phyloP scores from a whole-genome alignment of 2,329 filamentous ascomycete genomes.

The Cladosporium sp. region DNA sequence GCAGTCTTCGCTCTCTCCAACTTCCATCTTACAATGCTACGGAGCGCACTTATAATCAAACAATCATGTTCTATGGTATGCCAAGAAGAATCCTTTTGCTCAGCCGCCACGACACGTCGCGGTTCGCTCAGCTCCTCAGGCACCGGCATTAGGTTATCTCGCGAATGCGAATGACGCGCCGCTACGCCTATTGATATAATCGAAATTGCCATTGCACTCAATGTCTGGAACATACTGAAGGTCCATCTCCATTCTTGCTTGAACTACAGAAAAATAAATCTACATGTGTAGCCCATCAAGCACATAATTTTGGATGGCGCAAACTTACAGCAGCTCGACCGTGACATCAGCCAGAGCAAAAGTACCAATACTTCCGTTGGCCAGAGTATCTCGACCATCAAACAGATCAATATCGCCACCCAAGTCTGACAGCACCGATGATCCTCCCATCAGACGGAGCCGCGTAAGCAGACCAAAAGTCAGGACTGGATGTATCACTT shows the following conservation, averaged over 20 bases:
- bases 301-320: neutral
- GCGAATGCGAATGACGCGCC: neutral
- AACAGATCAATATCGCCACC: neutral
- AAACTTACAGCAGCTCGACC: neutral
- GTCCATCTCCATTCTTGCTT: neutral
- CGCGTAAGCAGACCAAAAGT: constrained; percentile 15
- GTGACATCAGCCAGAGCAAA: constrained; percentile 1
- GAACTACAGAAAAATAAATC: neutral
- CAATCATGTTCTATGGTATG: neutral
- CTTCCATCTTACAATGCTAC: neutral
- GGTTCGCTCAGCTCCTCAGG: neutral
- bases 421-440: neutral
- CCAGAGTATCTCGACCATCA: neutral
- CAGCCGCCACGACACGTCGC: neutral
- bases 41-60: too few species aligned
- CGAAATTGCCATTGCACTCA: too few species aligned
- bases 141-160: neutral
- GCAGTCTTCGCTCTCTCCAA: neutral
- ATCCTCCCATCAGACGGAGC: neutral
- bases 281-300: neutral
- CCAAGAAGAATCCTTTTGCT: constrained; percentile 1
- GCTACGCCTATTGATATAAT: neutral
- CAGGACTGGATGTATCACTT: constrained; percentile 17
- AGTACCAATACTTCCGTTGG: neutral
- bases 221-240: neutral